Percentiles rank a stretch among this genome's conserved stretches.
Evolutionary conservation across 805 yeast species (phyloP).

Genomic region (Metschnikowia continentalis): DNA sequence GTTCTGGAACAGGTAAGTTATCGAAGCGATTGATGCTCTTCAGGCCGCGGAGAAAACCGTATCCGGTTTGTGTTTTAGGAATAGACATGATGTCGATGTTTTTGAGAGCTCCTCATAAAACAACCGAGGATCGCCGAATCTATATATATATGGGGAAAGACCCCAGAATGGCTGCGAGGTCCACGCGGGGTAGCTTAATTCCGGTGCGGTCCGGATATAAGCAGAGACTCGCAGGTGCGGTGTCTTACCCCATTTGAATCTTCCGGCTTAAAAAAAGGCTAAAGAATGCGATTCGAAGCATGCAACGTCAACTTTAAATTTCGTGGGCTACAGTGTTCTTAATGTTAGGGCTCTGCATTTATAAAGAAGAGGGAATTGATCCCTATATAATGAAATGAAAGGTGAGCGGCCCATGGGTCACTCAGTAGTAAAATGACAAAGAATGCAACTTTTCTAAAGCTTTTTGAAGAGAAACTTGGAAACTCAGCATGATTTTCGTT

Average conservation of each 20-base stretch:
- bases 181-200: not conserved
- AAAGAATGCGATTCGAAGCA: no score
- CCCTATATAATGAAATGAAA: slow-evolving; percentile 9
- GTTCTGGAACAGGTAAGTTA: slow-evolving; percentile 28
- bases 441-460: slow-evolving; percentile 4
- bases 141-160: not conserved
- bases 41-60: slow-evolving; percentile 30
- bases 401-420: not conserved
- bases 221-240: not conserved
- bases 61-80: slow-evolving; percentile 30
- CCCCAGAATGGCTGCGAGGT: not conserved
- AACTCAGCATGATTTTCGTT: slow-evolving; percentile 9
- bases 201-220: not conserved
- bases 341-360: slow-evolving; percentile 6
- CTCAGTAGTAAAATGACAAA: slow-evolving; percentile 1
- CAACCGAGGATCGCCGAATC: not conserved
- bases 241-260: not conserved
- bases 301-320: no score
- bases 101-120: not conserved
- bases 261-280: not conserved
- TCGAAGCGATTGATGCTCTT: slow-evolving; percentile 23
- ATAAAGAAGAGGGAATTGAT: not conserved
- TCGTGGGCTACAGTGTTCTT: not conserved
- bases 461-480: slow-evolving; percentile 8
- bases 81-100: slow-evolving; percentile 10